Conservation (phyloP, 2,329 filamentous ascomycete genomes). For the Camillea tinctor region DNA sequence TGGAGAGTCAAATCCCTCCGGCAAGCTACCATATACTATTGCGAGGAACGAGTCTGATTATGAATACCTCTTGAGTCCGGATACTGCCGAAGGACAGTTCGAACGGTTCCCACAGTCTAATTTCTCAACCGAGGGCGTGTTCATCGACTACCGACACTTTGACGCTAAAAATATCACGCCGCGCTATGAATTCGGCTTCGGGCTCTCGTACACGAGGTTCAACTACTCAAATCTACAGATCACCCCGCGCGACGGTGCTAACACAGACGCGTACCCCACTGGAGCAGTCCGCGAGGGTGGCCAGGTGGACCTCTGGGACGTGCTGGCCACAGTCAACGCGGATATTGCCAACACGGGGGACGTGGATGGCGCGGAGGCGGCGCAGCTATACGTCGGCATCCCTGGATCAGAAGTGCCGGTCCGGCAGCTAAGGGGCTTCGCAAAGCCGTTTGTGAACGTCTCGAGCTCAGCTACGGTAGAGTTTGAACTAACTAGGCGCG, state of each 20-base stretch:
- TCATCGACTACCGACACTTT: conserved; percentile 56
- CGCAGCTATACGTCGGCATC: conserved; percentile 48
- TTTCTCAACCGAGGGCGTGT: conserved; percentile 48
- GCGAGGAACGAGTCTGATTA: conserved; percentile 58
- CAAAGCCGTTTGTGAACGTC: conserved; percentile 53
- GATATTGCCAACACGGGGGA: conserved; percentile 43
- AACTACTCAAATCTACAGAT: conserved; percentile 44
- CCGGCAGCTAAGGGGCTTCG: conserved; percentile 64
- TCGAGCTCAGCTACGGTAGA: conserved; percentile 43
- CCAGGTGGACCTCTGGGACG: conserved; percentile 47
- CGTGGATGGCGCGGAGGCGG: conserved; percentile 45
- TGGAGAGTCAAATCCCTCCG: conserved; percentile 55
- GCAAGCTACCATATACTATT: conserved; percentile 61
- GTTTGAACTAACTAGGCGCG: conserved; percentile 59
- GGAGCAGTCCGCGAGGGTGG: conserved; percentile 44
- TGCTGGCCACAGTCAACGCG: conserved; percentile 38
- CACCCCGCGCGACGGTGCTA: conserved; percentile 24
- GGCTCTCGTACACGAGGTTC: conserved; percentile 56
- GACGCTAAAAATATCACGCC: conserved; percentile 47
- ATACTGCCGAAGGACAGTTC: conserved; percentile 49
- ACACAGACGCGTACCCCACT: conserved; percentile 37
- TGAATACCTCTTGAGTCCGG: conserved; percentile 40
- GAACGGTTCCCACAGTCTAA: conserved; percentile 50
- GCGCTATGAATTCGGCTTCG: conserved; percentile 56
- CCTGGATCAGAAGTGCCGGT: conserved; percentile 47